These are phyloP conservation scores for Fusarium sororula DNA, from an alignment of 2,329 filamentous ascomycete genomes.

Conservation along the genomic window DNA sequence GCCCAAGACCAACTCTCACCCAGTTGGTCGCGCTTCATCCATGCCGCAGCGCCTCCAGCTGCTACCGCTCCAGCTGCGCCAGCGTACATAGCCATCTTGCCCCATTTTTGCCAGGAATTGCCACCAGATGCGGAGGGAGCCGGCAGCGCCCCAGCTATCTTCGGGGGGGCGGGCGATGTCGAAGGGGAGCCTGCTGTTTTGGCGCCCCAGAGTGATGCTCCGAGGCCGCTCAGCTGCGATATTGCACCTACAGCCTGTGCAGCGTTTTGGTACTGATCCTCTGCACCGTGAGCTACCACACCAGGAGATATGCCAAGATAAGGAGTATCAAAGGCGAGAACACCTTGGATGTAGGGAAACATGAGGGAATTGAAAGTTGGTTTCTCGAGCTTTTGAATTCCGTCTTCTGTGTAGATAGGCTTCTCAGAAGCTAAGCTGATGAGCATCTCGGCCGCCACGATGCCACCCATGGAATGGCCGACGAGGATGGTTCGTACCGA, in stretches of 20 bases:
- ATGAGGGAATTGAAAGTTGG: slow-evolving; percentile 71
- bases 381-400: slow-evolving; percentile 48
- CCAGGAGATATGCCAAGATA: slow-evolving; percentile 84
- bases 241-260: slow-evolving; percentile 76
- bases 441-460: slow-evolving; percentile 89
- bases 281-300: slow-evolving; percentile 85
- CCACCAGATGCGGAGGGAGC: slow-evolving; percentile 40
- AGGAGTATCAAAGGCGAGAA: slow-evolving; percentile 94
- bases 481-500: slow-evolving; percentile 83
- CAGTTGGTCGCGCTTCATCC: slow-evolving; percentile 84
- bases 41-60: slow-evolving; percentile 85
- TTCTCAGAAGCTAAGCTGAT: slow-evolving; percentile 72
- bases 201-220: slow-evolving; percentile 72
- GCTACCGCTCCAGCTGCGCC: slow-evolving; percentile 85
- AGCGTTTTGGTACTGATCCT: slow-evolving; percentile 80
- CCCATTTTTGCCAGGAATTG: slow-evolving; percentile 78
- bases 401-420: slow-evolving; percentile 60
- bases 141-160: slow-evolving; percentile 40
- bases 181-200: slow-evolving; percentile 40
- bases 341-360: slow-evolving; percentile 92
- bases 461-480: slow-evolving; percentile 92
- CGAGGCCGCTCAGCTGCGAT: slow-evolving; percentile 70
- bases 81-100: slow-evolving; percentile 84
- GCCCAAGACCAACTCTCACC: slow-evolving; percentile 82
- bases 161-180: slow-evolving; percentile 27